Percentiles rank a stretch among this genome's conserved stretches.
Conservation (phyloP, 2,329 filamentous ascomycete genomes). For the Pseudogymnoascus sp. region DNA sequence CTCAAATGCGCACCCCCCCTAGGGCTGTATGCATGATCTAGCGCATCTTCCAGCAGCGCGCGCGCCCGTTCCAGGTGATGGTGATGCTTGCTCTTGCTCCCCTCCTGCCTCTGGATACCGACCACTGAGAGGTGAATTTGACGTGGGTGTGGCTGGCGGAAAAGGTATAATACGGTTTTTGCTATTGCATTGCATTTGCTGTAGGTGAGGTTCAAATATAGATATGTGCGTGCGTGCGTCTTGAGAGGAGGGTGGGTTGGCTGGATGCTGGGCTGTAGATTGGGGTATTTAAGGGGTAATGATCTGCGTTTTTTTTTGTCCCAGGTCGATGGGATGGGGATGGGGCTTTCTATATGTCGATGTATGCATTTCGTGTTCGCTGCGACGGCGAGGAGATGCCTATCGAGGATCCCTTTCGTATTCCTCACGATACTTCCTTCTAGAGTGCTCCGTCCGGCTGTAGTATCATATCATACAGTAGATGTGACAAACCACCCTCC, state of each 20-base stretch:
- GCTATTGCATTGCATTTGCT: background rate
- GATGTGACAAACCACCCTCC: too few species aligned
- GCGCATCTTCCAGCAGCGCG: background rate
- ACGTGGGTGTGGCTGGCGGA: background rate
- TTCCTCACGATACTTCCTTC: too few species aligned
- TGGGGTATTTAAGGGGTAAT: background rate
- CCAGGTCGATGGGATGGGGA: background rate
- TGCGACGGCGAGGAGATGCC: too few species aligned
- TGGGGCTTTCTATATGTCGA: too few species aligned
- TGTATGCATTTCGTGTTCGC: background rate
- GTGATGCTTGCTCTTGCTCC: too few species aligned
- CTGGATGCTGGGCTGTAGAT: too few species aligned
- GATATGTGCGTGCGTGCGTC: too few species aligned
- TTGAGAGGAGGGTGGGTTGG: too few species aligned
- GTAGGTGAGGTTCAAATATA: background rate
- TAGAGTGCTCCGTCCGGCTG: background rate
- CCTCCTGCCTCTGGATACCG: background rate
- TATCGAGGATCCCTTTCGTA: too few species aligned
- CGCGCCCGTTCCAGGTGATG: background rate
- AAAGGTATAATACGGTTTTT: background rate
- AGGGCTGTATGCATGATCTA: background rate
- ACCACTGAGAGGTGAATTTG: background rate
- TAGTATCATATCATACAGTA: background rate
- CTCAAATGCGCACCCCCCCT: background rate
- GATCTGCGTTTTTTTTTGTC: background rate